These are phyloP conservation scores for Monilinia fructicola DNA, from an alignment of 2,329 filamentous ascomycete genomes.

Conservation along the genomic window DNA sequence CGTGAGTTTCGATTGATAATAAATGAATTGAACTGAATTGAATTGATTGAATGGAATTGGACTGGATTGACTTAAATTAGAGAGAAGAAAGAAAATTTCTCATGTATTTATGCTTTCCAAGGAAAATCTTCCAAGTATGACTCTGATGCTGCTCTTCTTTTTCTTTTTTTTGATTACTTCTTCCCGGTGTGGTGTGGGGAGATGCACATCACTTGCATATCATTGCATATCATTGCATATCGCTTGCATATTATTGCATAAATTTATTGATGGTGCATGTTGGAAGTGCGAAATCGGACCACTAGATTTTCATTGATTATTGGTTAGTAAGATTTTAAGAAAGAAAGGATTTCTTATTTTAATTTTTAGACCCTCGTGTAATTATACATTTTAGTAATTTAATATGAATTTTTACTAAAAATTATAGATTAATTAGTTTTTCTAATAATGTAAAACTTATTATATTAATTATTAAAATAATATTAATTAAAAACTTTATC, in stretches of 20 bases:
- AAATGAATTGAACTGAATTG: not conserved
- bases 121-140: slow-evolving; percentile 14
- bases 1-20: slow-evolving; percentile 2
- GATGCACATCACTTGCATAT: no score
- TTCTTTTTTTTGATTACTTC: not conserved
- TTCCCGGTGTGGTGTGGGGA: not conserved
- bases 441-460: no score
- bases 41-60: not conserved
- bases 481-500: no score
- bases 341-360: no score
- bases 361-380: no score
- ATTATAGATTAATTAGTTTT: no score
- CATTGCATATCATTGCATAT: no score
- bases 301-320: slow-evolving; percentile 10
- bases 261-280: not conserved
- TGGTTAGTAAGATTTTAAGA: not conserved
- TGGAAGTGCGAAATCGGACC: slow-evolving; percentile 4
- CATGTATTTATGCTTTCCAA: slow-evolving; percentile 15
- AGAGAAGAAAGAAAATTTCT: not conserved
- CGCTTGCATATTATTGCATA: not conserved
- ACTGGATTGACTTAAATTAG: not conserved
- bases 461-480: no score
- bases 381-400: no score
- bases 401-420: no score
- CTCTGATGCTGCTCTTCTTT: slow-evolving; percentile 9